Evolutionary conservation across 2,329 filamentous ascomycete species (phyloP).

Genomic region (Davidsoniella eucalypti): DNA sequence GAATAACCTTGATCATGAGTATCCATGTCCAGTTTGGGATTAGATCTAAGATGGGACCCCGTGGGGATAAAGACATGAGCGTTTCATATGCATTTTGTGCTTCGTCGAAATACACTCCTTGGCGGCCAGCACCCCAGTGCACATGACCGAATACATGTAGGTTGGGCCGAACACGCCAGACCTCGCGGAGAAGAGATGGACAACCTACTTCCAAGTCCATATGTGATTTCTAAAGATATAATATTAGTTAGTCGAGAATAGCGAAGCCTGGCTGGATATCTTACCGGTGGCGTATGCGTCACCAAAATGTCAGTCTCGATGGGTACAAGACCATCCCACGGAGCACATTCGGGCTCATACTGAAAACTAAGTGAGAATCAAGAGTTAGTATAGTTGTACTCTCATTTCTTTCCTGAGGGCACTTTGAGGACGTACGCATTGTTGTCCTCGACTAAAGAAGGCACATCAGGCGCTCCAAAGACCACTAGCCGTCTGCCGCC

Average conservation of each 20-base stretch:
- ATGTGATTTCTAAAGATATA: constrained; percentile 39
- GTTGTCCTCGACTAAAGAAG: constrained; percentile 40
- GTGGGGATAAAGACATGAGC: constrained; percentile 31
- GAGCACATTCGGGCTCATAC: constrained; percentile 21
- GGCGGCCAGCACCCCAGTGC: constrained; percentile 56
- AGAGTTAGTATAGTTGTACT: neutral
- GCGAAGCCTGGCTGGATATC: constrained; percentile 11
- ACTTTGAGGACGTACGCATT: constrained; percentile 6
- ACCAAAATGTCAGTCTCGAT: constrained; percentile 59
- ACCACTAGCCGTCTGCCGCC: constrained; percentile 46
- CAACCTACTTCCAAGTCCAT: constrained; percentile 55
- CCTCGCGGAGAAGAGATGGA: constrained; percentile 50
- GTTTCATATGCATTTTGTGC: constrained; percentile 55
- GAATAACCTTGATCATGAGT: constrained; percentile 28
- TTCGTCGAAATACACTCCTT: constrained; percentile 58
- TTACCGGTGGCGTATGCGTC: constrained; percentile 62
- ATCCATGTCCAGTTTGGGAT: constrained; percentile 29
- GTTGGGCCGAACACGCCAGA: constrained; percentile 56
- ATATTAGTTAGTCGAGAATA: constrained; percentile 1
- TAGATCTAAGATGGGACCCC: constrained; percentile 29
- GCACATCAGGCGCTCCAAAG: constrained; percentile 71
- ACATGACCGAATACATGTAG: constrained; percentile 78
- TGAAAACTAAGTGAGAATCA: constrained; percentile 30
- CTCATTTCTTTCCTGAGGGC: constrained; percentile 26
- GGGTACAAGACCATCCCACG: constrained; percentile 59